A percentile compares a stretch with the other conserved stretches of the same genome.
Conservation (phyloP, 2,329 filamentous ascomycete genomes). For the Xylariales sp. region DNA sequence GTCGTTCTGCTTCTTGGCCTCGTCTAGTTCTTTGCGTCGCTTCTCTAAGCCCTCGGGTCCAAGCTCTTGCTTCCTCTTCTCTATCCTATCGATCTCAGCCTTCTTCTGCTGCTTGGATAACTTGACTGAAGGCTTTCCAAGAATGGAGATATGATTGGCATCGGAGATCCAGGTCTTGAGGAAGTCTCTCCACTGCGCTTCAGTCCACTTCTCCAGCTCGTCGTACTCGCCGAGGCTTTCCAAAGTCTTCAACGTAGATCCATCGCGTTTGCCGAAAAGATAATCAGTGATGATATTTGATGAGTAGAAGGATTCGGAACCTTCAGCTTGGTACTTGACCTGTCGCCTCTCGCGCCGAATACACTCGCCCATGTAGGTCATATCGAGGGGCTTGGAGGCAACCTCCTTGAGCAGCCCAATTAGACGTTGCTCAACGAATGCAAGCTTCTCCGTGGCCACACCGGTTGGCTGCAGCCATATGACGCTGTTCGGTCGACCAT, state of each 20-base stretch:
- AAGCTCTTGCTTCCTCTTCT: constrained; percentile 72
- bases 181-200: constrained; percentile 78
- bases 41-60: constrained; percentile 77
- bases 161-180: constrained; percentile 81
- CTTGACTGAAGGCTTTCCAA: constrained; percentile 79
- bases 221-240: constrained; percentile 58
- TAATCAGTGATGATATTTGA: constrained; percentile 88
- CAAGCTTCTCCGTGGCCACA: constrained; percentile 82
- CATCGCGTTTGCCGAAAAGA: constrained; percentile 82
- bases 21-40: constrained; percentile 70
- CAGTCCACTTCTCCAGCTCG: constrained; percentile 71
- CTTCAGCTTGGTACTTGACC: constrained; percentile 79
- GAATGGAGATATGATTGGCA: constrained; percentile 79
- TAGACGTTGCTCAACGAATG: constrained; percentile 78
- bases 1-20: constrained; percentile 85
- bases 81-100: constrained; percentile 74
- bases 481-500: constrained; percentile 74
- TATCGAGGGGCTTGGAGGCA: constrained; percentile 74
- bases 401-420: constrained; percentile 81
- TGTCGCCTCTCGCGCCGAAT: constrained; percentile 77
- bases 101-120: constrained; percentile 77
- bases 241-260: constrained; percentile 65
- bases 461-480: constrained; percentile 84
- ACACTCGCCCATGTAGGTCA: constrained; percentile 86
- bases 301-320: constrained; percentile 74